Conservation (phyloP, 495 filamentous ascomycete species). For the Aspergillus homomorphus region DNA sequence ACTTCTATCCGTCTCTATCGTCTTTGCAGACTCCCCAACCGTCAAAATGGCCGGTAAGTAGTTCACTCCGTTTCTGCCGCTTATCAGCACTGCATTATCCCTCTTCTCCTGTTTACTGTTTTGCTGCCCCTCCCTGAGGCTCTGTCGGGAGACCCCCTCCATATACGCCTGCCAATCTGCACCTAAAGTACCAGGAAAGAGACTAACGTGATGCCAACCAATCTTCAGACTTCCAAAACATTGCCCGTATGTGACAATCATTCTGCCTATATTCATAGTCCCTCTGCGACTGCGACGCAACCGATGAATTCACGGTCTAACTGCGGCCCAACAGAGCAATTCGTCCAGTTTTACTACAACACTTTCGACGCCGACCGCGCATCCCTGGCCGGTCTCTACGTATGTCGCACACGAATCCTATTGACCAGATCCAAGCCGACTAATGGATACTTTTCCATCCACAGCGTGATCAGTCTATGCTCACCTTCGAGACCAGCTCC, state of each 20-base stretch:
- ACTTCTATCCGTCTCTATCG: slow-evolving; percentile 1
- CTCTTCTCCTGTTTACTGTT: slow-evolving; percentile 8
- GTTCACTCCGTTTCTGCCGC: background rate
- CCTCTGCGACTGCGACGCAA: background rate
- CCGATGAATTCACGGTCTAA: slow-evolving; percentile 16
- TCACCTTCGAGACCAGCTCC: slow-evolving; percentile 79
- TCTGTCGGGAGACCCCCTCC: slow-evolving; percentile 15
- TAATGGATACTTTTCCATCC: slow-evolving; percentile 7
- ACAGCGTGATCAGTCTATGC: slow-evolving; percentile 81
- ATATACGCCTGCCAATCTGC: background rate
- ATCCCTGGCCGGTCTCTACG: slow-evolving; percentile 70
- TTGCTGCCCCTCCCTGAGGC: slow-evolving; percentile 23
- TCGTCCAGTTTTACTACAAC: slow-evolving; percentile 84
- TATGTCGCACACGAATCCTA: slow-evolving; percentile 33
- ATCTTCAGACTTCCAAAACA: slow-evolving; percentile 45
- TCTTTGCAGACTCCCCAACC: slow-evolving; percentile 1
- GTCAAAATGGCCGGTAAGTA: slow-evolving; percentile 44
- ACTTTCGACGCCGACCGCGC: slow-evolving; percentile 70
- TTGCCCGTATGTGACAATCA: slow-evolving; percentile 51
- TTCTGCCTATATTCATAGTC: background rate
- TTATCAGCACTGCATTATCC: background rate
- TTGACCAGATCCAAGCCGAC: background rate
- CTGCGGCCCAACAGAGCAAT: slow-evolving; percentile 58
- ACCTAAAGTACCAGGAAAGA: background rate
- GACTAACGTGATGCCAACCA: slow-evolving; percentile 19